Percentiles rank a stretch among this genome's conserved stretches.
Conservation (phyloP, 2,329 filamentous ascomycete genomes). For the Fusarium tuaranense region DNA sequence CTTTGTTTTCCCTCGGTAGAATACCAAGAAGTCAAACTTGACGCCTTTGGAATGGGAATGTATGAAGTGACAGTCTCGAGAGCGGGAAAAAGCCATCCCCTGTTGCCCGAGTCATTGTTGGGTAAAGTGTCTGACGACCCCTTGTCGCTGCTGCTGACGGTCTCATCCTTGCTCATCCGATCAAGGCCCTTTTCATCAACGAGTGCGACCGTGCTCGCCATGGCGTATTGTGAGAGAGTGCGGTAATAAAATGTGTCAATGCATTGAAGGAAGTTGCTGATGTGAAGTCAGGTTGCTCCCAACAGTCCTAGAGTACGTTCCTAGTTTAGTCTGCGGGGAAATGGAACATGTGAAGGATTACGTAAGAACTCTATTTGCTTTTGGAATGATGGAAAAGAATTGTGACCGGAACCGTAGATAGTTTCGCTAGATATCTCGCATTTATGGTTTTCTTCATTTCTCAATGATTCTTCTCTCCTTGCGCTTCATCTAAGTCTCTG, state of each 20-base stretch:
- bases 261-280: neutral
- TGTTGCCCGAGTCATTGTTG: neutral
- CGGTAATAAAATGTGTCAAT: neutral
- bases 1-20: neutral
- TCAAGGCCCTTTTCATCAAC: neutral
- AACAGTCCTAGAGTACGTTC: neutral
- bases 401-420: neutral
- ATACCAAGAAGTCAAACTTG: neutral
- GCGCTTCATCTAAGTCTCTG: neutral
- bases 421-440: neutral
- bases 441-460: neutral
- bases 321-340: conserved; percentile 1
- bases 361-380: neutral
- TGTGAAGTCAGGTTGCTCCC: neutral
- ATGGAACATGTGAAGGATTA: neutral
- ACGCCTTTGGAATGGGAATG: neutral
- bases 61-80: neutral
- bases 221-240: neutral
- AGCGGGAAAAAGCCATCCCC: neutral
- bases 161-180: neutral
- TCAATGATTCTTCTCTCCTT: neutral
- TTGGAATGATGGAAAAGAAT: neutral
- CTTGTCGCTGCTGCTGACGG: neutral
- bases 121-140: neutral
- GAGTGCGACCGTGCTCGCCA: neutral